These are phyloP conservation scores for Prunus yedoensis DNA, from an alignment of 331 rosid genomes.

Conservation along the genomic window DNA sequence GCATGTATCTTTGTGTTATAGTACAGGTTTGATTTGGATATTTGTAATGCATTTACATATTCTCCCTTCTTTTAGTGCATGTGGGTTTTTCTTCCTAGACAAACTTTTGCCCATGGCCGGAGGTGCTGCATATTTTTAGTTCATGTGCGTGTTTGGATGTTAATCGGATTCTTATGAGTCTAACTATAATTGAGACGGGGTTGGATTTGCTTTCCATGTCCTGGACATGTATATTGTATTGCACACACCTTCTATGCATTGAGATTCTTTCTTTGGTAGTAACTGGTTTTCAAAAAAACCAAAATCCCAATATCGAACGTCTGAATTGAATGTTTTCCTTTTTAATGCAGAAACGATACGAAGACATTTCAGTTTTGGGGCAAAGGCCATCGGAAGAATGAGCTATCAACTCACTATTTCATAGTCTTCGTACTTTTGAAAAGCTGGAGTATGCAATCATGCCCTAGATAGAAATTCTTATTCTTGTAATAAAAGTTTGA, in stretches of 20 bases:
- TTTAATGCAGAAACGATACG: conserved; percentile 47
- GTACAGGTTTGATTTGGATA: background rate
- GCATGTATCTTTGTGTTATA: background rate
- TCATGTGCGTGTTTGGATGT: background rate
- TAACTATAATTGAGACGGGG: background rate
- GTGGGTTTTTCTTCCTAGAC: background rate
- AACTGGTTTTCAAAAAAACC: background rate
- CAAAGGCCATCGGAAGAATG: conserved; percentile 53
- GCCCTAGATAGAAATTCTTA: conserved; percentile 22
- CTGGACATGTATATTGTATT: background rate
- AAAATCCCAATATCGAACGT: background rate
- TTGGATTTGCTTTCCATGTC: background rate
- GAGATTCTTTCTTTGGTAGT: background rate
- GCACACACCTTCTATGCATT: background rate
- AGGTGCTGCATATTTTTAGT: background rate
- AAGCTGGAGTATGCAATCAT: conserved; percentile 17
- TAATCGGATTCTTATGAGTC: background rate
- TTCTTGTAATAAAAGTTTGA: background rate
- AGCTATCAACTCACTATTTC: conserved; percentile 1
- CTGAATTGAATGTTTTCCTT: background rate
- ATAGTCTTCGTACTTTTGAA: conserved; percentile 4
- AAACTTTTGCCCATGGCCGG: background rate
- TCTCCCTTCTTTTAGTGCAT: background rate
- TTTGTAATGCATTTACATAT: background rate
- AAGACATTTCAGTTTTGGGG: conserved; percentile 58